phyloP scores from a whole-genome alignment of 139 green algal species.

The Yamagishiella unicocca region DNA sequence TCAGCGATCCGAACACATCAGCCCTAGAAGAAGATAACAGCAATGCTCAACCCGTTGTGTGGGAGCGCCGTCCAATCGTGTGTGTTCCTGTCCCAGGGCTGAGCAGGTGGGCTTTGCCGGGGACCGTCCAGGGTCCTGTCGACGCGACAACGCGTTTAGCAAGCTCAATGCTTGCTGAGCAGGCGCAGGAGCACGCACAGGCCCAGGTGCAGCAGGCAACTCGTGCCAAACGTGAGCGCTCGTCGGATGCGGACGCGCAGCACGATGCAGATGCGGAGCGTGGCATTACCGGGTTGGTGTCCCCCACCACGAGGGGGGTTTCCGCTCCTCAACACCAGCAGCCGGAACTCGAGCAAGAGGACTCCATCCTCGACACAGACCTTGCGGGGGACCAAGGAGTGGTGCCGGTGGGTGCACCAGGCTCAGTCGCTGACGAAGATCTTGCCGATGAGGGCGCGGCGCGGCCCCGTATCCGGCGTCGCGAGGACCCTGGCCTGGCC shows the following conservation, averaged over 20 bases:
- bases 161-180: background rate
- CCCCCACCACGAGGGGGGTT: background rate
- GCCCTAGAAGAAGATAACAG: background rate
- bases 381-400: conserved; percentile 1
- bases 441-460: background rate
- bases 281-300: background rate
- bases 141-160: too few relatives aligned
- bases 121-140: background rate
- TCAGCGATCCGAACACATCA: conserved; percentile 48
- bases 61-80: conserved; percentile 65
- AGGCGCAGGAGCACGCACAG: background rate
- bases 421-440: background rate
- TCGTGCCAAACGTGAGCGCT: conserved; percentile 36
- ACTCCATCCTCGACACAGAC: conserved; percentile 5
- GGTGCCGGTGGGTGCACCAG: background rate
- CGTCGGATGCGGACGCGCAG: conserved; percentile 16
- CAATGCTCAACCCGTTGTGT: conserved; percentile 30
- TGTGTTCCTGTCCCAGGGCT: conserved; percentile 61
- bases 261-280: background rate
- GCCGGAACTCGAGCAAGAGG: background rate
- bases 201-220: background rate
- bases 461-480: background rate
- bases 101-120: conserved; percentile 48
- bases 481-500: background rate
- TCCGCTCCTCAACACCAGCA: background rate